These are phyloP conservation scores for Meripilus lineatus DNA, from an alignment of 1,284 basidiomycete species.

Conservation along the genomic window DNA sequence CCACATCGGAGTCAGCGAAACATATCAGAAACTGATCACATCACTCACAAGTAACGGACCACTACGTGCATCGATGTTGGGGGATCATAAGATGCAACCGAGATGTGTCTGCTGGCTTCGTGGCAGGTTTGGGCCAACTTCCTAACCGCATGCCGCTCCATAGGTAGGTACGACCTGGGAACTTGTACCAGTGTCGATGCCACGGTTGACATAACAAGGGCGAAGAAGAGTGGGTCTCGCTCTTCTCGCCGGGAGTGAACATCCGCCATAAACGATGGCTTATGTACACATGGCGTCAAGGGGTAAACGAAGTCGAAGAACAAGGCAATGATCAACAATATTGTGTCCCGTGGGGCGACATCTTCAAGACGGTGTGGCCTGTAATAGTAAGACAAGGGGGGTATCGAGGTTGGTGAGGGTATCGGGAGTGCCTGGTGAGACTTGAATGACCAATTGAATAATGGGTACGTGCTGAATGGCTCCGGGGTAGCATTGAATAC, in stretches of 20 bases:
- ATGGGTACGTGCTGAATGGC: conserved; percentile 55
- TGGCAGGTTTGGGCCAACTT: conserved; percentile 75
- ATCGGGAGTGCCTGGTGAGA: conserved; percentile 49
- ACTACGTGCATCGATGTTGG: conserved; percentile 78
- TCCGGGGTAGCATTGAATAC: conserved; percentile 42
- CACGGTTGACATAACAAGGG: conserved; percentile 80
- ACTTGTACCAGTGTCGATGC: conserved; percentile 81
- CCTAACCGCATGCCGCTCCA: conserved; percentile 72
- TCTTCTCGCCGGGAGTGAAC: conserved; percentile 73
- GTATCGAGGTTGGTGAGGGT: conserved; percentile 48
- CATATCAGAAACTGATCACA: neutral
- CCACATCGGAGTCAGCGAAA: neutral
- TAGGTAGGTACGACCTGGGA: conserved; percentile 74
- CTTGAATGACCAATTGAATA: conserved; percentile 69
- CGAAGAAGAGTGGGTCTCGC: conserved; percentile 81
- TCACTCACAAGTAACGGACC: conserved; percentile 75
- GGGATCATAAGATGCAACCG: conserved; percentile 75
- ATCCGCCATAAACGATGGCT: conserved; percentile 83
- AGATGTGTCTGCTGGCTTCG: conserved; percentile 76
- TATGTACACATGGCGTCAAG: conserved; percentile 77
- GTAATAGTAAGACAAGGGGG: conserved; percentile 68
- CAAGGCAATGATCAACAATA: conserved; percentile 73
- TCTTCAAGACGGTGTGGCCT: conserved; percentile 68
- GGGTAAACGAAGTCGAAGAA: conserved; percentile 90
- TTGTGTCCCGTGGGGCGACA: conserved; percentile 71